Percentiles rank a stretch among this genome's conserved stretches.
Conservation (phyloP, 495 filamentous ascomycete genomes). For the Daldinia vernicosa region DNA sequence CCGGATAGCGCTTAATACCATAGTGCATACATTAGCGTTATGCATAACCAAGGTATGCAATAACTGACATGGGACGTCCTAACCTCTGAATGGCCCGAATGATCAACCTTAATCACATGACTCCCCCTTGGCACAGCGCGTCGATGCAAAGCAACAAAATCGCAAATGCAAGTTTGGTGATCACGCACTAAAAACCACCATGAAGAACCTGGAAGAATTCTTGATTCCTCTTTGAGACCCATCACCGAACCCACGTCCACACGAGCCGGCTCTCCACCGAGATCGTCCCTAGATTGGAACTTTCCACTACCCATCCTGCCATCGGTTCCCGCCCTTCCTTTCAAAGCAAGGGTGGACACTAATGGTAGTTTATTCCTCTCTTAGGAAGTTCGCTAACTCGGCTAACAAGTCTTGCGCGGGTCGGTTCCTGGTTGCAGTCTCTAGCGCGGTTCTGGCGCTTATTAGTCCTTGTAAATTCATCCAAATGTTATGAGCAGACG, state of each 20-base stretch:
- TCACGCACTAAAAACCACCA: constrained; percentile 19
- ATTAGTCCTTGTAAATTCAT: constrained; percentile 18
- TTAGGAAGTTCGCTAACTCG: constrained; percentile 24
- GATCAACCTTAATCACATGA: constrained; percentile 40
- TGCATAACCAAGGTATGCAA: constrained; percentile 27
- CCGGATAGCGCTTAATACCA: constrained; percentile 22
- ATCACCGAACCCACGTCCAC: not conserved
- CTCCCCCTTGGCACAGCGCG: constrained; percentile 31
- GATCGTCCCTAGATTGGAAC: constrained; percentile 28
- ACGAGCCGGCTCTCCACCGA: constrained; percentile 18
- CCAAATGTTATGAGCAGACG: constrained; percentile 5
- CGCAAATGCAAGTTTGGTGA: constrained; percentile 24
- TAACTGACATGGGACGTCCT: constrained; percentile 18
- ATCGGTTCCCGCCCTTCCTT: constrained; percentile 10
- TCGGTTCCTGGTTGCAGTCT: constrained; percentile 21
- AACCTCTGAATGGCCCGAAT: constrained; percentile 29
- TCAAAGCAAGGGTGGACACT: not conserved
- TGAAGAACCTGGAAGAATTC: constrained; percentile 23
- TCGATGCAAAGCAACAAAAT: constrained; percentile 26
- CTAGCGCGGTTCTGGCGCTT: constrained; percentile 33
- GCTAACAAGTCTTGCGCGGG: constrained; percentile 24
- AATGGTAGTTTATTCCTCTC: constrained; percentile 3
- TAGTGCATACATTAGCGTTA: constrained; percentile 4
- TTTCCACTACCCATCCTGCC: not conserved
- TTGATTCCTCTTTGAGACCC: not conserved